Base-by-base conservation (phyloP, 495 filamentous ascomycete species). In the Penicillium coffeae region DNA sequence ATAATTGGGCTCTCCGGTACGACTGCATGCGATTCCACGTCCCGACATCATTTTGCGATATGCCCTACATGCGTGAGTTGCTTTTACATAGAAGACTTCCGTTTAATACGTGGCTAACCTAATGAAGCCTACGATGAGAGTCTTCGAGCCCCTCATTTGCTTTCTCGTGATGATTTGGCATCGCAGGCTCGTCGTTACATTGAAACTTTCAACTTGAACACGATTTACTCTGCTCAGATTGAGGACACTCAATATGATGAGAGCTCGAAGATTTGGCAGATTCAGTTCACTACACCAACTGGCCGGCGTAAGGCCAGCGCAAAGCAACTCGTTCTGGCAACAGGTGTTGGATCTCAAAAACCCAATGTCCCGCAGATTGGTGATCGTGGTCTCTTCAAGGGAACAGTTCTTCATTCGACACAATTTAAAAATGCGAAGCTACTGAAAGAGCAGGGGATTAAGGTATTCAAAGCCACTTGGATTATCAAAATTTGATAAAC, bases 1-100 rank as follows among this genome's bases (percentile, higher is more conserved):
- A 70, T 46, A 65, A 66, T 38, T 73, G 70, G 70, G 59, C 48
- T 19, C 48, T 52, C 9, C 60, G 70, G 10, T 73, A 71, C 37
- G 59, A 65, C 21, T 68, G 59, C 33, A 53, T 59, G 45, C 25
- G 41, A 21, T 61, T 69, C 25, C 72, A 77, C 48, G 68, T 70
- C 1, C 54, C 55, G 9, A 55, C 54, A n/a, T 48, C 54, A 2
- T 48, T 48, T 18, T 58, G 54, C 14, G 49, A 58, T 16, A 25
- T 62, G 21, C 54, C 58, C 0, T 62, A 36, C 21, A 48, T 62
- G 54, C 14, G 58, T 61, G 35, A 45, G 51, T 15, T n/a, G n/a
- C n/a, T n/a, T n/a, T n/a, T n/a, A n/a, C n/a, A n/a, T n/a, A n/a
- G n/a, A n/a, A n/a, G n/a, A n/a, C n/a, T n/a, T n/a, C n/a, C n/a